Evolutionary conservation across 768 basidiomycete genomes (phyloP).

Genomic region (Termitomyces sp.): DNA sequence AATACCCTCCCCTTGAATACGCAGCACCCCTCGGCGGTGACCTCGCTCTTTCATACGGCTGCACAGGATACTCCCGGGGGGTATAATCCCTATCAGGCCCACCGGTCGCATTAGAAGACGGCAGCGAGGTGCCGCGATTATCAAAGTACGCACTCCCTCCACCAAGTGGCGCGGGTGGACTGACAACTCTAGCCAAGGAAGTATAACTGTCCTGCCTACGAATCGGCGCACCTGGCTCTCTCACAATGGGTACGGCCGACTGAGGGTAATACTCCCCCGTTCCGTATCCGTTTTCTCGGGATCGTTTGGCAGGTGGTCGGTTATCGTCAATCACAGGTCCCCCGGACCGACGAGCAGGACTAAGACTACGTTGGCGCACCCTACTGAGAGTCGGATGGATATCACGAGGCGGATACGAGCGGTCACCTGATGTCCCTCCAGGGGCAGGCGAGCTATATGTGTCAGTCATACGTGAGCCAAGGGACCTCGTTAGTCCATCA

Average conservation of each 20-base stretch:
- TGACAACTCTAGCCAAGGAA: constrained; percentile 17
- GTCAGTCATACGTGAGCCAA: constrained; percentile 17
- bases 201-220: constrained; percentile 25
- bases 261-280: constrained; percentile 27
- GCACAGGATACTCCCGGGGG: constrained; percentile 21
- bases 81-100: constrained; percentile 27
- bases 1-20: constrained; percentile 18
- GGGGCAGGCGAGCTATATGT: constrained; percentile 5
- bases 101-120: constrained; percentile 9
- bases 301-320: constrained; percentile 39
- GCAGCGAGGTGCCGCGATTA: constrained; percentile 18
- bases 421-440: constrained; percentile 4
- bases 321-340: constrained; percentile 28
- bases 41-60: constrained; percentile 31
- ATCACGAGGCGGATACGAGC: constrained; percentile 11
- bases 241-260: constrained; percentile 2
- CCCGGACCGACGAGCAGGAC: constrained; percentile 27
- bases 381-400: constrained; percentile 24
- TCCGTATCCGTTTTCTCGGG: constrained; percentile 35
- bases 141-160: constrained; percentile 27
- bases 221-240: constrained; percentile 12
- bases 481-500: constrained; percentile 9
- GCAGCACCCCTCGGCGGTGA: constrained; percentile 21
- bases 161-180: constrained; percentile 21
- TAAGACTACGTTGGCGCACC: constrained; percentile 41